These are phyloP conservation scores for Oryza glumipatula DNA, from an alignment of 176 grass and related monocot genomes.

Conservation along the genomic window DNA sequence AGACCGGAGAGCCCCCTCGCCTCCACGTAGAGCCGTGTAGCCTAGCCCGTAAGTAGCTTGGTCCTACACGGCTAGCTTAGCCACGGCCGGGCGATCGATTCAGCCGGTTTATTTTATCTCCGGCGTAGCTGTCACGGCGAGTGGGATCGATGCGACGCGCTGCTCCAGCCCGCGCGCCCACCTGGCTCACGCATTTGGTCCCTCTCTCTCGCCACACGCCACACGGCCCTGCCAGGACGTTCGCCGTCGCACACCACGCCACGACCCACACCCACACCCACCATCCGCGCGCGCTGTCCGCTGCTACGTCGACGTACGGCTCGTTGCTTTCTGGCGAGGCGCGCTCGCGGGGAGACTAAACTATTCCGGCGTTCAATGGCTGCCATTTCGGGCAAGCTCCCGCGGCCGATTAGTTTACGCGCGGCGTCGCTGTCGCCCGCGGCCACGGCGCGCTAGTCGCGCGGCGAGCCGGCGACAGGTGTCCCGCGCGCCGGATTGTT, in stretches of 20 bases:
- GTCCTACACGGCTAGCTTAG: background rate
- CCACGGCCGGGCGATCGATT: background rate
- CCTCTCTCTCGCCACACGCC: background rate
- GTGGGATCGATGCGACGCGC: background rate
- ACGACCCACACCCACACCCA: background rate
- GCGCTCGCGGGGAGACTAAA: background rate
- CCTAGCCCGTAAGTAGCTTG: background rate
- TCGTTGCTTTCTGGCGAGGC: background rate
- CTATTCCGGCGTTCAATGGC: background rate
- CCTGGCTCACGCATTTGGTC: conserved; percentile 3
- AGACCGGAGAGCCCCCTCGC: background rate
- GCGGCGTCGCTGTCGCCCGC: background rate
- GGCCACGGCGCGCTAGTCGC: background rate
- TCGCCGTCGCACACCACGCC: background rate
- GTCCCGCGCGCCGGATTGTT: conserved; percentile 31
- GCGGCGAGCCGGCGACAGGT: conserved; percentile 30
- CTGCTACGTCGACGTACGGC: background rate
- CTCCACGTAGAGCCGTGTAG: background rate
- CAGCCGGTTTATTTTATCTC: conserved; percentile 9
- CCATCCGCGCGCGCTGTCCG: background rate
- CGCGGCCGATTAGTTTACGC: background rate
- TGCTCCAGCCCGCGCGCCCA: background rate
- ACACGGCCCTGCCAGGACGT: conserved; percentile 5
- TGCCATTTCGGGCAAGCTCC: conserved; percentile 35
- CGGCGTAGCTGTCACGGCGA: conserved; percentile 21